Conservation (phyloP, 257 asterid species). For the Marsdenia floribunda region DNA sequence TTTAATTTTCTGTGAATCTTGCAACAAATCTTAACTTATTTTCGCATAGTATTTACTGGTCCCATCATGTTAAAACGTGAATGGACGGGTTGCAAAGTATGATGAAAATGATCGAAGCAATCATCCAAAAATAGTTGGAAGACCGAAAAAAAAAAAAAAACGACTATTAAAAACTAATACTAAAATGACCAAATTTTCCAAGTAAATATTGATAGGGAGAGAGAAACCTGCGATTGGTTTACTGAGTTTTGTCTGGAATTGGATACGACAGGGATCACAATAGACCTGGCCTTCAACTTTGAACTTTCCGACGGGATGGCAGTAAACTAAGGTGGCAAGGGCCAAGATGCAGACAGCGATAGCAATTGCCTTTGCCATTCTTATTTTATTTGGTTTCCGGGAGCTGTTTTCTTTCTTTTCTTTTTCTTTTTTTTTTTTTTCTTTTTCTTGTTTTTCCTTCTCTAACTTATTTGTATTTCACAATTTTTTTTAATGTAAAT, state of each 20-base stretch:
- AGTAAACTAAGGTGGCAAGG: conserved; percentile 18
- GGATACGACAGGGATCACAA: conserved; percentile 37
- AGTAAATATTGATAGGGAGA: no score
- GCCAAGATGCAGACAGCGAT: conserved; percentile 18
- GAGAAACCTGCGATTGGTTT: conserved; percentile 13
- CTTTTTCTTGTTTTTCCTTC: background rate
- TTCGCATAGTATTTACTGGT: no score
- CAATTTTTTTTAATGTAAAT: background rate
- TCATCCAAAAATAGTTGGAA: no score
- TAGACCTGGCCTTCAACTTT: conserved; percentile 29
- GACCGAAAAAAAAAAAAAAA: no score
- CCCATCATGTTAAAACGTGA: no score
- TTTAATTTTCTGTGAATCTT: no score
- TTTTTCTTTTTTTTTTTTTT: background rate
- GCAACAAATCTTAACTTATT: no score
- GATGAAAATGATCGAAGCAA: no score
- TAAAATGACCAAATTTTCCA: no score
- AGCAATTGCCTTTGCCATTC: conserved; percentile 23
- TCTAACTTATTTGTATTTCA: background rate
- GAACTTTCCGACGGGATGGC: conserved; percentile 10
- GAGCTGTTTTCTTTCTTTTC: background rate
- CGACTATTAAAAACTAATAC: no score
- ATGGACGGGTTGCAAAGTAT: no score
- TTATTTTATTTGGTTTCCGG: conserved; percentile 4
- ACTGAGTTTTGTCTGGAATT: conserved; percentile 24